phyloP scores from a whole-genome alignment of 352 stramenopile species.

The Phytophthora fragariae region DNA sequence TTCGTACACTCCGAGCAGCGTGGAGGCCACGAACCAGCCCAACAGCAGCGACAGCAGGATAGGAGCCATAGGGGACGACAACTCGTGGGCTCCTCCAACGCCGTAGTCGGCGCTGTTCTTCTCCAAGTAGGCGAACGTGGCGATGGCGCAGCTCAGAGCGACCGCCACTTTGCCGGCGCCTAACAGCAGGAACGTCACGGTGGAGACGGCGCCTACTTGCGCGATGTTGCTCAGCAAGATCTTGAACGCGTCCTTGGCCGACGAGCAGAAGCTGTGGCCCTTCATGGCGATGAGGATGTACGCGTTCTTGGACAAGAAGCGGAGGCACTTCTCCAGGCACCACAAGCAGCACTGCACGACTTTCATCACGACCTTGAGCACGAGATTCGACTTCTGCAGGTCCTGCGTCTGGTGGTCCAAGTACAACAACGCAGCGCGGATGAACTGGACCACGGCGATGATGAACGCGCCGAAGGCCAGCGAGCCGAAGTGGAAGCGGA shows the following conservation, averaged over 20 bases:
- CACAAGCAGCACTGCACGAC: constrained; percentile 94
- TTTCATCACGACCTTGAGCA: constrained; percentile 88
- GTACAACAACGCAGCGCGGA: constrained; percentile 93
- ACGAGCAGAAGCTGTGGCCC: constrained; percentile 76
- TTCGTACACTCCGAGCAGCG: constrained; percentile 96
- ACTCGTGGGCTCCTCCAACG: constrained; percentile 59
- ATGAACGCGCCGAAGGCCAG: constrained; percentile 96
- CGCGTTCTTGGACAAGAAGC: constrained; percentile 98
- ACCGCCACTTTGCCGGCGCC: constrained; percentile 94
- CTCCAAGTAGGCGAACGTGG: constrained; percentile 72
- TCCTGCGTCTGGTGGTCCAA: constrained; percentile 93
- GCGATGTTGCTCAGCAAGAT: constrained; percentile 94
- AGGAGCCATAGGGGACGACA: constrained; percentile 86
- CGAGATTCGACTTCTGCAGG: constrained; percentile 75
- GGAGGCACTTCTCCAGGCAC: constrained; percentile 95
- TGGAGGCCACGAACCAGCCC: constrained; percentile 93
- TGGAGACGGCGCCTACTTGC: constrained; percentile 85
- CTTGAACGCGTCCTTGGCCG: constrained; percentile 93
- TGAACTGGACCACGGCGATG: constrained; percentile 96
- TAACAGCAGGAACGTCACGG: constrained; percentile 92
- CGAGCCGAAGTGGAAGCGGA: constrained; percentile 95
- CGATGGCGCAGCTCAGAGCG: constrained; percentile 58
- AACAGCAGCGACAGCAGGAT: constrained; percentile 92
- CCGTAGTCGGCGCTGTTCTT: constrained; percentile 59
- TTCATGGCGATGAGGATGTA: constrained; percentile 92